Evolutionary conservation across 2,329 filamentous ascomycete genomes (phyloP), one percentile per base, ranked within the genome.

Genomic region (Alternaria panax): DNA sequence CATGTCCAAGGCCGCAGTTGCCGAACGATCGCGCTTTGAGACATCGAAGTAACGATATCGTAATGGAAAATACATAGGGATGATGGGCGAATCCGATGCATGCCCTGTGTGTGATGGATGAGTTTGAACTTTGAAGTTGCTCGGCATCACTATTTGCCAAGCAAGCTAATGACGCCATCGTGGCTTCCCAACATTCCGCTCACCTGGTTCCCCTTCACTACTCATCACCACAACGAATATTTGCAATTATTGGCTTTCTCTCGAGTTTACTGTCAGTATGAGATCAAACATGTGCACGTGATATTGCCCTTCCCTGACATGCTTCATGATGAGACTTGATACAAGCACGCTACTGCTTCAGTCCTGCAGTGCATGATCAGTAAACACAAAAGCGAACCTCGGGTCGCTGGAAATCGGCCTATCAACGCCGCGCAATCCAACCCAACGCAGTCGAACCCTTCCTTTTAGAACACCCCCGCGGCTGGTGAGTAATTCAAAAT

Each of bases 311-410:
- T 30, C 7, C 12, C 4, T 20, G 43, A 30, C 27, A 1, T n/a
- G 36, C n/a, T 38, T 20, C n/a, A 18, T 18, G 18, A 14, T 3
- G 27, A 7, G 43, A 14, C 27, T 32, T n/a, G 18, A 30, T 28
- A 32, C 27, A n/a, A 47, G 27, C 18, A 47, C 28, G 27, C 43
- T 27, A 47, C 43, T 20, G 27, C 28, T 47, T 32, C 28, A 47
- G 18, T 7, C 18, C 3, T 16, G 43, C 36, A 38, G 8, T 47
- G 9, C 14, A 30, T 54, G 50, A 58, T 53, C 55, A 58, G 50
- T 54, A 57, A 57, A 52, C 54, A 45, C 28, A 16, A 45, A 5
- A 34, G 12, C 16, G 27, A 25, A 5, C 48, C 34, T 57, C 52
- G 52, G 48, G 40, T 24, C 27, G 18, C 40, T 11, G 4, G 3